Evolutionary conservation across 192 early-diverging fungal genomes (phyloP), one percentile per base, ranked within the genome.

Genomic region (Chytriomyces sp.): DNA sequence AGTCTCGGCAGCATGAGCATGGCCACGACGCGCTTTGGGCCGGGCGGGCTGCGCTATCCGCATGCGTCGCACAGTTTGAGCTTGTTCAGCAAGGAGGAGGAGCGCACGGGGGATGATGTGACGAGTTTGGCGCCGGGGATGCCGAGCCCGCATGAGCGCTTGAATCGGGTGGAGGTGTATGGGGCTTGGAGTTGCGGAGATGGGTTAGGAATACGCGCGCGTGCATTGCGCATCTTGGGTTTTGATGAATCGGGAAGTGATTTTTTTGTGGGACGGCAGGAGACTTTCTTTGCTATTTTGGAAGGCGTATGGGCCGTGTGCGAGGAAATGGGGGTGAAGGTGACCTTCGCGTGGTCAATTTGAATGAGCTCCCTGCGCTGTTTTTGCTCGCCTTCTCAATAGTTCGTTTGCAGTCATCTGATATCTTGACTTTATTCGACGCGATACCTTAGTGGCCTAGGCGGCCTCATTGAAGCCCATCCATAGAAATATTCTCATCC

Each of bases 21-120:
- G 39, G 44, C 60, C 30, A 71, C 69, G 14, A 65, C 63, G 12
- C 39, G 40, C 3, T 65, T 65, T 65, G 63, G 63, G 26, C 22
- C 28, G 25, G 39, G 41, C n/a, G n/a, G n/a, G n/a, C n/a, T n/a
- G n/a, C n/a, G 39, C 40, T 56, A 64, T 32, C 19, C 63, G 10
- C 40, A 39, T 12, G 72, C 60, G 12, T n/a, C n/a, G n/a, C n/a
- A n/a, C n/a, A 49, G 44, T 17, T 32, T 52, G 14, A 52, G 40
- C 5, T 22, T 73, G 7, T 64, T 73, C 19, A 64, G 61, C 30
- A 73, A 56, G 33, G 72, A 73, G n/a, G 72, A 73, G 26, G 72
- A 73, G 3, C 32, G 22, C 10, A 8, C 7, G 33, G 25, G 41
- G 14, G 61, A 64, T 6, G 72, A 73, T 32, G 72, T 73, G 40